Conservation (phyloP, 805 yeast species). For the Metschnikowia kofuensis region DNA sequence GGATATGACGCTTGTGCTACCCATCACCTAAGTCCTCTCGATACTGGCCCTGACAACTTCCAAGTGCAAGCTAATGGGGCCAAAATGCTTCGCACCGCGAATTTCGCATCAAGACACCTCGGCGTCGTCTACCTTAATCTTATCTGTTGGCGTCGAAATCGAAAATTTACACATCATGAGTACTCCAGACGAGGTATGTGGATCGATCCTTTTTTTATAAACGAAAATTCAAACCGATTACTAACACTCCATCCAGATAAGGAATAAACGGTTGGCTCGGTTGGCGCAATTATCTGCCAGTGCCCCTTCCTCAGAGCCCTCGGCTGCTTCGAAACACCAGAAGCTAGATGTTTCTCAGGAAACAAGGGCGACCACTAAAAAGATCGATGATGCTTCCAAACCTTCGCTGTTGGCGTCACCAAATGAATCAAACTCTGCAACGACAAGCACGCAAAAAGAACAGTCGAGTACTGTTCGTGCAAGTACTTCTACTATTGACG, state of each 20-base stretch:
- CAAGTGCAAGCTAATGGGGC: neutral
- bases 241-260: slow-evolving; percentile 30
- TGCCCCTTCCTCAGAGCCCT: slow-evolving; percentile 3
- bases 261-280: slow-evolving; percentile 54
- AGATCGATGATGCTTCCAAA: neutral
- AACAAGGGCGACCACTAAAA: too few species aligned
- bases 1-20: too few species aligned
- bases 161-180: slow-evolving; percentile 11
- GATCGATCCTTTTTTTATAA: too few species aligned
- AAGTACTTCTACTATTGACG: neutral
- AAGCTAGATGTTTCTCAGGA: neutral
- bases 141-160: neutral
- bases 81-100: neutral
- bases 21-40: too few species aligned
- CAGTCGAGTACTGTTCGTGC: neutral
- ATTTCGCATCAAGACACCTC: slow-evolving; percentile 1
- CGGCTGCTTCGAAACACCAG: slow-evolving; percentile 2
- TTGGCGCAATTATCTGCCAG: slow-evolving; percentile 25
- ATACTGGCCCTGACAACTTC: too few species aligned
- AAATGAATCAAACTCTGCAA: neutral
- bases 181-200: slow-evolving; percentile 19
- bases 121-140: neutral
- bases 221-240: neutral
- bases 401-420: neutral
- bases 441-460: neutral